A percentile compares a stretch with the other conserved stretches of the same genome.
Evolutionary conservation across 306 rosid species (phyloP).

Genomic region (Astragalus membranaceus): DNA sequence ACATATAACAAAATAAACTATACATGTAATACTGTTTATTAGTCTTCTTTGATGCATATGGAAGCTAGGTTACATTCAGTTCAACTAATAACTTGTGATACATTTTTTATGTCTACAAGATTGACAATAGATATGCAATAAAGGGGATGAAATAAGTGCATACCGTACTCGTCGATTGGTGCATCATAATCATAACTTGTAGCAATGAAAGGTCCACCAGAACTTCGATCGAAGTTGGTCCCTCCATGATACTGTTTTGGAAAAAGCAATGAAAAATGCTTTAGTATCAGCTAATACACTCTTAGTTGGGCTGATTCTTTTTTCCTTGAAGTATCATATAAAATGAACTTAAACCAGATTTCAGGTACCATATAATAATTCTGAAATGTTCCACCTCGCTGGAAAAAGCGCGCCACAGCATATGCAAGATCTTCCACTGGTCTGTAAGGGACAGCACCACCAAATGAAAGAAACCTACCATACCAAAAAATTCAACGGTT

Average conservation of each 20-base stretch:
- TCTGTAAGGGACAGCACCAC: constrained; percentile 75
- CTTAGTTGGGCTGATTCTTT: neutral
- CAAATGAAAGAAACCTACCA: constrained; percentile 76
- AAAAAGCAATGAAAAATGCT: constrained; percentile 24
- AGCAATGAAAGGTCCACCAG: constrained; percentile 92
- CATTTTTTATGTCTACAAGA: neutral
- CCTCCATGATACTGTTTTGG: constrained; percentile 89
- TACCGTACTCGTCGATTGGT: constrained; percentile 95
- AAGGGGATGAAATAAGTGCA: constrained; percentile 20
- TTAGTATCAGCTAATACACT: constrained; percentile 2
- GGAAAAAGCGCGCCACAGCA: constrained; percentile 90
- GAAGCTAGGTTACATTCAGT: neutral
- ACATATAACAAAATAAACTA: neutral
- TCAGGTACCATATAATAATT: constrained; percentile 87
- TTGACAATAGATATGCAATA: neutral
- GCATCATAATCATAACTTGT: constrained; percentile 99
- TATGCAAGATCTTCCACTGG: constrained; percentile 92
- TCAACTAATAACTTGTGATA: neutral
- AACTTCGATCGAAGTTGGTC: constrained; percentile 78
- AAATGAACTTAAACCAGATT: neutral
- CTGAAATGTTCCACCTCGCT: constrained; percentile 92
- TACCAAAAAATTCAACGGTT: constrained; percentile 1
- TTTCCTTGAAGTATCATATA: neutral
- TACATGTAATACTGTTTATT: neutral
- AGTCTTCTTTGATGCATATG: neutral